Percentiles rank a stretch among this genome's conserved stretches.
Conservation (phyloP, 1,284 basidiomycete species). For the Sporisorium reilianum region DNA sequence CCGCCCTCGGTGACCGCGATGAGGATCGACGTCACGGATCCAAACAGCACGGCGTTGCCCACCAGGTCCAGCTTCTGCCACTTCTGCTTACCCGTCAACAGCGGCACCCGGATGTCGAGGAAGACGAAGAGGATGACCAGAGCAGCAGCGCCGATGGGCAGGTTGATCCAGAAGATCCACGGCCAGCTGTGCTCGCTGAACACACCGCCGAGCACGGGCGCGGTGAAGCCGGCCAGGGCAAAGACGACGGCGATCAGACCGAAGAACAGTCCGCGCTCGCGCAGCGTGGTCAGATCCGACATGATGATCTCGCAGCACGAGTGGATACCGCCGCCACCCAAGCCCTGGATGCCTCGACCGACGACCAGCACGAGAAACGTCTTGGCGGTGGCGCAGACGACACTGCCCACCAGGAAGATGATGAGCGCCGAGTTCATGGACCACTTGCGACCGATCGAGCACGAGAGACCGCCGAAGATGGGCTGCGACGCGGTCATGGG, state of each 20-base stretch:
- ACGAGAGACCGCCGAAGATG: slow-evolving; percentile 48
- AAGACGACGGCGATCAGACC: slow-evolving; percentile 68
- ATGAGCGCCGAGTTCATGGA: slow-evolving; percentile 39
- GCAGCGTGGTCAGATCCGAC: slow-evolving; percentile 71
- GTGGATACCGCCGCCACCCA: slow-evolving; percentile 71
- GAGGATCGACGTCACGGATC: slow-evolving; percentile 59
- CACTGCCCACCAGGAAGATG: slow-evolving; percentile 47
- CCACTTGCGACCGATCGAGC: slow-evolving; percentile 40
- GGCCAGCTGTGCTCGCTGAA: slow-evolving; percentile 70
- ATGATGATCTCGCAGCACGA: slow-evolving; percentile 71
- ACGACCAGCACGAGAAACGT: slow-evolving; percentile 37
- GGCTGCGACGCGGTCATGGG: slow-evolving; percentile 52
- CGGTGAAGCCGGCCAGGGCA: slow-evolving; percentile 56
- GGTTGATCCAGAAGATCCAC: slow-evolving; percentile 71
- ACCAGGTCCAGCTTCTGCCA: slow-evolving; percentile 68
- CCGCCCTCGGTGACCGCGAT: slow-evolving; percentile 70
- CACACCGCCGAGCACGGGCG: slow-evolving; percentile 70
- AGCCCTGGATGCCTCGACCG: slow-evolving; percentile 68
- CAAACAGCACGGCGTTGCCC: slow-evolving; percentile 67
- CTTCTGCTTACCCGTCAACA: slow-evolving; percentile 65
- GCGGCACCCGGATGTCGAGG: slow-evolving; percentile 63
- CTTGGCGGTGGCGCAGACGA: slow-evolving; percentile 39
- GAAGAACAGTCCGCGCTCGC: slow-evolving; percentile 70
- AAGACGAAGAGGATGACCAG: slow-evolving; percentile 44
- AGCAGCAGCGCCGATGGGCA: slow-evolving; percentile 31